Conservation (phyloP, 768 basidiomycete species). For the Boletus reticuloceps region DNA sequence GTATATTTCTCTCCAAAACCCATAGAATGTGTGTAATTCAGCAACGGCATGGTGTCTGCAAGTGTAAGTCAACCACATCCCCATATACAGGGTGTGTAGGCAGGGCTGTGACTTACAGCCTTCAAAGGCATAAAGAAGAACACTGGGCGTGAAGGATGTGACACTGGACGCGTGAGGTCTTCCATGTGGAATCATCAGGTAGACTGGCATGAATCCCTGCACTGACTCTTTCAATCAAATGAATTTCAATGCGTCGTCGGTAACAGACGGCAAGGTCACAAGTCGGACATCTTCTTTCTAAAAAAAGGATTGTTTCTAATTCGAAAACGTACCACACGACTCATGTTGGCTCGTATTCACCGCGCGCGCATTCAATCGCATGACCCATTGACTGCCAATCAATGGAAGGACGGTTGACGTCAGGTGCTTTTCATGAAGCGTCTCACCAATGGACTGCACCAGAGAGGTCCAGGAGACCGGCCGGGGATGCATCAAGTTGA, state of each 20-base stretch:
- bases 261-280: too few relatives aligned
- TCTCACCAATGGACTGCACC: conserved; percentile 25
- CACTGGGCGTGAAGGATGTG: conserved; percentile 45
- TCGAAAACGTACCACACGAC: too few relatives aligned
- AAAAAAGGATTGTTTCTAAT: too few relatives aligned
- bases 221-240: too few relatives aligned
- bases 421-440: conserved; percentile 8
- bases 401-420: conserved; percentile 25
- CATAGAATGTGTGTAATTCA: conserved; percentile 64
- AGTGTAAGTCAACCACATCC: neutral
- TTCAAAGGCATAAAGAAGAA: conserved; percentile 49
- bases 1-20: conserved; percentile 67
- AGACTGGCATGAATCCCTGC: conserved; percentile 34
- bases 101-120: conserved; percentile 46
- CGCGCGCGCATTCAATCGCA: too few relatives aligned
- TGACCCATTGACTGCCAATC: neutral
- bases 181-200: conserved; percentile 56
- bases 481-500: conserved; percentile 36
- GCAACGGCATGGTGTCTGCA: conserved; percentile 56
- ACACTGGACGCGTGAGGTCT: conserved; percentile 55
- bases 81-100: too few relatives aligned
- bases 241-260: too few relatives aligned
- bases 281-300: too few relatives aligned
- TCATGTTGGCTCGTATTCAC: too few relatives aligned
- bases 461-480: conserved; percentile 25